Evolutionary conservation across 1,139 yeast species (phyloP).

Genomic region (Protomyces inouyei): DNA sequence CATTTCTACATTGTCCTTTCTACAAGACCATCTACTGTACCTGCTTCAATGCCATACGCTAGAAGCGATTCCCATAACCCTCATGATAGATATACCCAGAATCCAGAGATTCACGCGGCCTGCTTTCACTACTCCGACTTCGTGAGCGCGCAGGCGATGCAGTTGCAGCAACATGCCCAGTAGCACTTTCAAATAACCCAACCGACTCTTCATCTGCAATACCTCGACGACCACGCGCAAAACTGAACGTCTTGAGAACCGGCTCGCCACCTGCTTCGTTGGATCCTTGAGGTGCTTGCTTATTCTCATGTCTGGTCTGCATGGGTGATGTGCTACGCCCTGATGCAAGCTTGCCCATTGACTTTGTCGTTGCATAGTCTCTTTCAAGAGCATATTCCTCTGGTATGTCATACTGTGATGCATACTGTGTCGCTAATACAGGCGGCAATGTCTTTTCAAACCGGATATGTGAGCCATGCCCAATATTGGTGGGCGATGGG

Average conservation of each 20-base stretch:
- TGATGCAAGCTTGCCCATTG: background rate
- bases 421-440: background rate
- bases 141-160: background rate
- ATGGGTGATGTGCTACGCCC: background rate
- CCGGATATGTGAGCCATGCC: background rate
- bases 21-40: no score
- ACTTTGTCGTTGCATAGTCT: background rate
- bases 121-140: background rate
- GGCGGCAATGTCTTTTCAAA: background rate
- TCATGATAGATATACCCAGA: background rate
- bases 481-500: background rate
- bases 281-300: background rate
- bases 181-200: background rate
- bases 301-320: background rate
- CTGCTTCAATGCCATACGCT: background rate
- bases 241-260: background rate
- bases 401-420: background rate
- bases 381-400: background rate
- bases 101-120: background rate
- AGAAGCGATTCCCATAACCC: background rate
- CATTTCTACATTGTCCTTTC: no score
- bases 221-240: background rate
- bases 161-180: no score
- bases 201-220: background rate
- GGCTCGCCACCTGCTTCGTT: background rate